Base-by-base conservation (phyloP, 2,329 filamentous ascomycete genomes). In the Penicillium sp. region DNA sequence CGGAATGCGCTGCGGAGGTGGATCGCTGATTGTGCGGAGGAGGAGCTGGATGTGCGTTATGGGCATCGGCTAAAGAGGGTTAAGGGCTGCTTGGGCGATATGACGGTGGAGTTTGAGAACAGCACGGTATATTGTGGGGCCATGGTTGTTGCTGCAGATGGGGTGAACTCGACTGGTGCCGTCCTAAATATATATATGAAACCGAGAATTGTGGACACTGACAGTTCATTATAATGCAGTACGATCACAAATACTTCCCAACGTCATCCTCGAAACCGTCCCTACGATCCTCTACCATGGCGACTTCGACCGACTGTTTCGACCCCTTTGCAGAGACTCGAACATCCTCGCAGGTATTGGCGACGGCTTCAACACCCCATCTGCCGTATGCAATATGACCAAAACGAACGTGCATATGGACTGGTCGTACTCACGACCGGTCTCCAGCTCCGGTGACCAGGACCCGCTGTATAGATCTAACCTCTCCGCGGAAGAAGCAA, bases 391-490 rank as follows among this genome's bases (percentile, higher is more conserved):
- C 58, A 61, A 64, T 8, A 51, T 61, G 21, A 61, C 54, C n/a
- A 45, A 29, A 8, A 55, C 58, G 15, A 17, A 49, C 1, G 62
- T 58, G 5, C 48, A 64, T 41, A 56, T 64, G 31, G 62, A 64
- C 62, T 64, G 62, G 62, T 55, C 62, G 7, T 64, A 64, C 26
- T 64, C 62, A 6, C 53, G 62, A 19, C 56, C 38, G 15, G 51
- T 54, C 21, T 44, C 53, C 5, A 7, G 23, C 15, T 13, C 38
- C 1, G 23, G 53, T 5, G 21, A 21, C 21, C 21, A 21, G 21
- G 58, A 64, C 31, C 53, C 58, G 11, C 31, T 64, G 9, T 60
- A 51, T 7, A 56, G 50, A 15, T 46, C 52, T 3, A 44, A 63
- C n/a, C 48, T 56, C 26, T n/a, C 61, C 8, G 47, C 51, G 2